Evolutionary conservation across 192 early-diverging fungal species (phyloP).

Genomic region (Rhizoclosmatium sp.): DNA sequence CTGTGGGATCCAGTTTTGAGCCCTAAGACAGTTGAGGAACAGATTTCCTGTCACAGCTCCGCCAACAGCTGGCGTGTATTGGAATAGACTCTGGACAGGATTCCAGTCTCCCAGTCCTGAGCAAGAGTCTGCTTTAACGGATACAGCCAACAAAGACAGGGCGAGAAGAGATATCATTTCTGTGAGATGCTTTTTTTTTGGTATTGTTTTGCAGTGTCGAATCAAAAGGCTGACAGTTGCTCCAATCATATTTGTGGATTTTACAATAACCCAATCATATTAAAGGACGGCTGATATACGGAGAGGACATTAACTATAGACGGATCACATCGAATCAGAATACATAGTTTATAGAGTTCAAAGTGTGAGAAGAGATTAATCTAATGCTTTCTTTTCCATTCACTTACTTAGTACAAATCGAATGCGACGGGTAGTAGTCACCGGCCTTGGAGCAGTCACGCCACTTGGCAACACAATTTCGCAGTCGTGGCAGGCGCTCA

Average conservation of each 20-base stretch:
- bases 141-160: neutral
- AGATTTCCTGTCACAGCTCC: neutral
- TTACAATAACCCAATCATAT: no score
- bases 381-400: no score
- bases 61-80: neutral
- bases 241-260: no score
- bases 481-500: constrained; percentile 73
- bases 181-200: neutral
- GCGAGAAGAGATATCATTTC: neutral
- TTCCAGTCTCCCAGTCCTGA: neutral
- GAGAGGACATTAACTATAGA: no score
- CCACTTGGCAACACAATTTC: constrained; percentile 82
- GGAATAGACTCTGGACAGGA: neutral
- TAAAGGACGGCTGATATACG: no score
- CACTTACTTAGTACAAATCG: neutral
- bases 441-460: constrained; percentile 91
- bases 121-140: neutral
- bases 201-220: neutral
- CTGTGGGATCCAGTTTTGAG: neutral
- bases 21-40: neutral
- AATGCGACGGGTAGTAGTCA: constrained; percentile 84
- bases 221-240: no score
- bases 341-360: no score
- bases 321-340: no score
- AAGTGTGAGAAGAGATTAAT: no score